phyloP scores from a whole-genome alignment of 2,329 filamentous ascomycete species.

The Botrytis deweyae region DNA sequence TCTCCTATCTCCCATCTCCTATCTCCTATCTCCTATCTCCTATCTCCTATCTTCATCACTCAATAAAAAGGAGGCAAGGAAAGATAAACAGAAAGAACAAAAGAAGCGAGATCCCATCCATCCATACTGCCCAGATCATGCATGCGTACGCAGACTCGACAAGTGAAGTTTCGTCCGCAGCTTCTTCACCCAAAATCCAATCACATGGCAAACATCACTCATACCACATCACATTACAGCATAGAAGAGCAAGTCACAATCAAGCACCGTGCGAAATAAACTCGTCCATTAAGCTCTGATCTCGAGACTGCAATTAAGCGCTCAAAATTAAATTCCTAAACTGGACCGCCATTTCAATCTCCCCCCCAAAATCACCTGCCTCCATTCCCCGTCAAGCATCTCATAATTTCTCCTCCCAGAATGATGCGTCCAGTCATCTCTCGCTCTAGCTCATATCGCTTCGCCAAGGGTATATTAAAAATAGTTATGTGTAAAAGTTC shows the following conservation, averaged over 20 bases:
- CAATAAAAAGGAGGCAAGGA: too few relatives aligned
- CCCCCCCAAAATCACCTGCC: neutral
- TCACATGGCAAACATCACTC: neutral
- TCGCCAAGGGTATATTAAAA: slow-evolving; percentile 12
- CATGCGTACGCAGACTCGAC: neutral
- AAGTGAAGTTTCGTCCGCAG: neutral
- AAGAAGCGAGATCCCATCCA: neutral
- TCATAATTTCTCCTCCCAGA: neutral
- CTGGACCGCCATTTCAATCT: neutral
- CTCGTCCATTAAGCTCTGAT: neutral
- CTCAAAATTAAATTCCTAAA: slow-evolving; percentile 9
- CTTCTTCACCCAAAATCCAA: neutral
- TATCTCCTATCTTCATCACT: too few relatives aligned
- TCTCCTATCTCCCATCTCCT: too few relatives aligned
- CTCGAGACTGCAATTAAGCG: slow-evolving; percentile 19
- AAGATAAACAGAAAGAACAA: too few relatives aligned
- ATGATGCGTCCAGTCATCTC: slow-evolving; percentile 12
- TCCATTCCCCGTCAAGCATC: neutral
- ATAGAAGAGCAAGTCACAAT: neutral
- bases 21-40: too few relatives aligned
- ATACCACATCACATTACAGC: neutral
- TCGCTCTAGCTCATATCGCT: neutral
- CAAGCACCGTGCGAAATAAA: neutral
- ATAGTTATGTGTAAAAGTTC: slow-evolving; percentile 1
- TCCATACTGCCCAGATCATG: neutral